These are phyloP conservation scores for Dispira simplex DNA, from an alignment of 192 early-diverging fungal genomes.

Conservation along the genomic window DNA sequence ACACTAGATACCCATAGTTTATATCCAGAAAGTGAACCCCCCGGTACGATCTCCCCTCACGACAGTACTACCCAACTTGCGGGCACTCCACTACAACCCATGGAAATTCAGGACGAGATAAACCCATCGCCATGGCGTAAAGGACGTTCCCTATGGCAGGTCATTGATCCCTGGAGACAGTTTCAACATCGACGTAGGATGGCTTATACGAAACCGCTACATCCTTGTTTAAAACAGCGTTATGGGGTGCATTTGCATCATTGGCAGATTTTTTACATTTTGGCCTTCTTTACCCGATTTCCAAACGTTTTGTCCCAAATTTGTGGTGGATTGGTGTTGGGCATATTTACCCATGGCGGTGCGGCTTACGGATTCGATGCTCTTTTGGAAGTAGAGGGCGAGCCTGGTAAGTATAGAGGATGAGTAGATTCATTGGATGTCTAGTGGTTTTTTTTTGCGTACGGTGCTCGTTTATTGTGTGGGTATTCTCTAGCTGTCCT, in stretches of 20 bases:
- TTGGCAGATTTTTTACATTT: constrained; percentile 70
- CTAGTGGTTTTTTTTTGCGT: no score
- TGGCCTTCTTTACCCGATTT: constrained; percentile 70
- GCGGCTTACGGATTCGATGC: constrained; percentile 41
- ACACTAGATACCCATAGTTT: not conserved
- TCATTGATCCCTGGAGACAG: not conserved
- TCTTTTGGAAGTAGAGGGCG: constrained; percentile 23
- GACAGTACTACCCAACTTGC: not conserved
- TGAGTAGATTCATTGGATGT: no score
- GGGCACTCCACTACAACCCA: not conserved
- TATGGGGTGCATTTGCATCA: constrained; percentile 55
- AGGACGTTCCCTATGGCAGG: not conserved
- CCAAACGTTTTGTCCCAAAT: constrained; percentile 46
- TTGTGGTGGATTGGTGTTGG: constrained; percentile 52
- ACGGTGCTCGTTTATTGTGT: no score
- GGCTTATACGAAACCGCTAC: not conserved
- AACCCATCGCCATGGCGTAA: not conserved
- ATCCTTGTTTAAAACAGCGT: not conserved
- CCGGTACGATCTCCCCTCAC: not conserved
- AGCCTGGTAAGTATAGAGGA: no score
- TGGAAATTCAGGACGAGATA: not conserved
- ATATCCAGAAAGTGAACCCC: not conserved
- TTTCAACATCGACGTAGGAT: not conserved
- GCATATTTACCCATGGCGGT: constrained; percentile 56
- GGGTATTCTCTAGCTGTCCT: no score